Evolutionary conservation across 2,329 filamentous ascomycete genomes (phyloP).

Genomic region (Scedosporium dehoogii): DNA sequence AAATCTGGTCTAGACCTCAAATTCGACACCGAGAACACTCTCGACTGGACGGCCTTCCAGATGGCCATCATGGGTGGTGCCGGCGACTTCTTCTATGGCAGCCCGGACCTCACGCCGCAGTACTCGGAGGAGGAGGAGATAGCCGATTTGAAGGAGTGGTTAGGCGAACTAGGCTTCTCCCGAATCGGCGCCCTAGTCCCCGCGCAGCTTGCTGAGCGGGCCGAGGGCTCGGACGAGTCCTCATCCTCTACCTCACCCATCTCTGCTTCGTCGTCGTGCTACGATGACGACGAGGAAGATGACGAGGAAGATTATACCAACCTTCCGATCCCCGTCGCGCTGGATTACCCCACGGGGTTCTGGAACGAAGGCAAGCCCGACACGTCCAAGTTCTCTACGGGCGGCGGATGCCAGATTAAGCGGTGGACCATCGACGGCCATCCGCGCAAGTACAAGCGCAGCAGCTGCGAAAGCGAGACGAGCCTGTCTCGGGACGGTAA

Average conservation of each 20-base stretch:
- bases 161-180: conserved; percentile 35
- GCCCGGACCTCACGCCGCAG: conserved; percentile 26
- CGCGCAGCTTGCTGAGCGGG: conserved; percentile 6
- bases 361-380: conserved; percentile 22
- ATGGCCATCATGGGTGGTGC: conserved; percentile 52
- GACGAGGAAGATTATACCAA: not conserved
- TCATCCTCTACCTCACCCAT: not conserved
- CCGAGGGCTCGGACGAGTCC: not conserved
- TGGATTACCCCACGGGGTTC: conserved; percentile 23
- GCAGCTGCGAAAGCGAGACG: conserved; percentile 15
- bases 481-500: conserved; percentile 35
- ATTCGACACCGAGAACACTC: conserved; percentile 20
- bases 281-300: conserved; percentile 20
- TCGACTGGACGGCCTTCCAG: conserved; percentile 58
- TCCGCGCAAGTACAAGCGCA: conserved; percentile 19
- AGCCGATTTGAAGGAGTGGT: conserved; percentile 41
- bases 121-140: conserved; percentile 33
- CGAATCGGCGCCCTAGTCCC: conserved; percentile 16
- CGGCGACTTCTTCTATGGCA: conserved; percentile 38
- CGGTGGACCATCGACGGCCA: conserved; percentile 27
- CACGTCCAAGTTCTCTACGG: conserved; percentile 22
- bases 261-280: conserved; percentile 12
- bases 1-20: conserved; percentile 28
- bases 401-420: conserved; percentile 17
- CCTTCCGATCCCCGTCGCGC: conserved; percentile 26